Conservation (phyloP, 139 green algal genomes). For the Chlamydomonas incerta region DNA sequence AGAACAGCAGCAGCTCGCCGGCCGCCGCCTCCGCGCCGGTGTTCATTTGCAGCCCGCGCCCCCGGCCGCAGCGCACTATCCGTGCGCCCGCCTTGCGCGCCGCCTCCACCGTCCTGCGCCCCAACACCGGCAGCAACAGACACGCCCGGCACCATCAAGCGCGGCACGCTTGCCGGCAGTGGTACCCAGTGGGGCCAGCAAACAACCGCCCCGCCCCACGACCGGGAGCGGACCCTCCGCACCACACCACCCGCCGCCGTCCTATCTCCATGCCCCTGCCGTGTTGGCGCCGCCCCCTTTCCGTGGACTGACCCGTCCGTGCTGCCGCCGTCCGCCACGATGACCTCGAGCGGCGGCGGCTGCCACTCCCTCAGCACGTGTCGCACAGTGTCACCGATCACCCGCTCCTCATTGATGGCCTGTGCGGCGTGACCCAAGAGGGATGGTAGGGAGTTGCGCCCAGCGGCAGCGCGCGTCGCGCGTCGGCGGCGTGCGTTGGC, state of each 20-base stretch:
- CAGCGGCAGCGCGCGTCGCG: too few relatives aligned
- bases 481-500: too few relatives aligned
- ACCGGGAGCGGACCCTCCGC: too few relatives aligned
- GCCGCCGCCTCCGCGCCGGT: conserved; percentile 59
- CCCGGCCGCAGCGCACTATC: conserved; percentile 40
- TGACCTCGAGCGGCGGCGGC: conserved; percentile 72
- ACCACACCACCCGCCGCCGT: too few relatives aligned
- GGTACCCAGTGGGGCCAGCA: too few relatives aligned
- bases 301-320: conserved; percentile 51
- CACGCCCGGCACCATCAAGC: too few relatives aligned
- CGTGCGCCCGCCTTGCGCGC: conserved; percentile 37
- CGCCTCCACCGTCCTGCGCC: conserved; percentile 57
- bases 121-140: not conserved
- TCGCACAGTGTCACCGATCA: conserved; percentile 56
- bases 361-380: conserved; percentile 52
- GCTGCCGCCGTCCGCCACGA: conserved; percentile 85
- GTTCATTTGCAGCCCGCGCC: conserved; percentile 86
- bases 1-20: conserved; percentile 63
- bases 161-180: too few relatives aligned
- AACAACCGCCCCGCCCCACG: too few relatives aligned
- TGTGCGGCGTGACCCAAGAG: too few relatives aligned
- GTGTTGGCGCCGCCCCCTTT: not conserved
- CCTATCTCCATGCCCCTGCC: not conserved
- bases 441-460: too few relatives aligned
- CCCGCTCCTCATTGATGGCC: conserved; percentile 74